These are phyloP conservation scores for Oryza longistaminata DNA, from an alignment of 176 grass and related monocot genomes.

Conservation along the genomic window DNA sequence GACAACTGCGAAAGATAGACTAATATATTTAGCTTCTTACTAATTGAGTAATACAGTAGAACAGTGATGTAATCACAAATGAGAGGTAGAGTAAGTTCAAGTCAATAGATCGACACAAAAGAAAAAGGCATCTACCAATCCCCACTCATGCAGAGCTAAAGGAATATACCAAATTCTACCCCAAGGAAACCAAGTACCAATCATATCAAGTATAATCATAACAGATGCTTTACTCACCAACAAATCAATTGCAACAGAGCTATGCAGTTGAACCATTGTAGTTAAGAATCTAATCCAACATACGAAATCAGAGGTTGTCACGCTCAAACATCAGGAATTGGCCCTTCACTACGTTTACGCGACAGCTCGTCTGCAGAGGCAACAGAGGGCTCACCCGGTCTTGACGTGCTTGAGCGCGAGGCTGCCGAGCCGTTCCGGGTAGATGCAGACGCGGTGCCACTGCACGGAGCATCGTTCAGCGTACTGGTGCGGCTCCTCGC, in stretches of 20 bases:
- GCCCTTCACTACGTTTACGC: not conserved
- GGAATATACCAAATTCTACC: not conserved
- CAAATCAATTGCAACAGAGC: not conserved
- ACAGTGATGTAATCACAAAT: not conserved
- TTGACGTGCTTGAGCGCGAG: constrained; percentile 70
- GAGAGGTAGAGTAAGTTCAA: not conserved
- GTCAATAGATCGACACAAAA: not conserved
- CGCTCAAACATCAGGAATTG: not conserved
- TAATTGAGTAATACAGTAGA: not conserved
- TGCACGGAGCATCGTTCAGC: constrained; percentile 78
- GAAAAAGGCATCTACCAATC: not conserved
- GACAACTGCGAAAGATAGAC: not conserved
- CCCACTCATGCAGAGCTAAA: not conserved
- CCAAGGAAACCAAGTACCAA: not conserved
- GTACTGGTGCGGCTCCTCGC: constrained; percentile 78
- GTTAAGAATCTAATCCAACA: not conserved
- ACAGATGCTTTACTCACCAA: not conserved
- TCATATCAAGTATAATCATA: not conserved
- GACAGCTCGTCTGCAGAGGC: not conserved
- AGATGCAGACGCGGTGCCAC: constrained; percentile 93
- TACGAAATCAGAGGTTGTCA: constrained; percentile 9
- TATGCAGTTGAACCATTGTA: not conserved
- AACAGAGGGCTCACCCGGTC: constrained; percentile 57
- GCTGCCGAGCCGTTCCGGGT: constrained; percentile 49
- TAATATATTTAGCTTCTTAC: not conserved